Evolutionary conservation across 345 rosid genomes (phyloP).

Genomic region (Geranium rotundifolium): DNA sequence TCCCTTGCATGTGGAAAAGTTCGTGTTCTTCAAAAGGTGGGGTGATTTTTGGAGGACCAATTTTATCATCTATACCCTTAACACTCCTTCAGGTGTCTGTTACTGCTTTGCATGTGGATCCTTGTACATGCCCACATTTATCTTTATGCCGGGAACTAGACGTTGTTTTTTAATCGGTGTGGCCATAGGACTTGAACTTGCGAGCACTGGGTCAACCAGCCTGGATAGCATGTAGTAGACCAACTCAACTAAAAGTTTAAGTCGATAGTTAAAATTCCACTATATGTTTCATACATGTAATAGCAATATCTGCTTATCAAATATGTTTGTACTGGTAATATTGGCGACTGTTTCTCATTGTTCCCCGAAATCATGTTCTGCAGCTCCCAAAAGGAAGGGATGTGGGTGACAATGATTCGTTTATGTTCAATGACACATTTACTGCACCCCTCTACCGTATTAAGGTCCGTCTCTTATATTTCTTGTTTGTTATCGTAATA

Average conservation of each 20-base stretch:
- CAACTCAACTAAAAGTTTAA: too few species aligned
- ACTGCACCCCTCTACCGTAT: slow-evolving; percentile 77
- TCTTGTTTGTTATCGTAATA: neutral
- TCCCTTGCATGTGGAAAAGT: slow-evolving; percentile 98
- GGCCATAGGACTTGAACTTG: too few species aligned
- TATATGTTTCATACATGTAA: too few species aligned
- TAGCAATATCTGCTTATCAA: neutral
- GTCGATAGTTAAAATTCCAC: too few species aligned
- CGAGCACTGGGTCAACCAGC: too few species aligned
- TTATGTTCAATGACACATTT: slow-evolving; percentile 70
- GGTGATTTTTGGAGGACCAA: neutral
- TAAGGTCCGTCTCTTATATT: slow-evolving; percentile 34
- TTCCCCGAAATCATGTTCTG: slow-evolving; percentile 1
- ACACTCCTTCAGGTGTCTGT: too few species aligned
- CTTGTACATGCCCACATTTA: too few species aligned
- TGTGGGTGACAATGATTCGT: slow-evolving; percentile 82
- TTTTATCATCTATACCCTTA: neutral
- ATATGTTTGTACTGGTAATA: neutral
- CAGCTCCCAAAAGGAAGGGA: slow-evolving; percentile 94
- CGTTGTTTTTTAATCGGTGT: too few species aligned
- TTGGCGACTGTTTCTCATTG: neutral
- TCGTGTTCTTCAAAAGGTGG: slow-evolving; percentile 83
- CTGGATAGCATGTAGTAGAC: too few species aligned
- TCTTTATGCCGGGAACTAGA: too few species aligned
- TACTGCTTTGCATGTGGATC: too few species aligned